These are phyloP conservation scores for Trichoderma afroharzianum DNA, from an alignment of 2,329 filamentous ascomycete species.

Conservation along the genomic window DNA sequence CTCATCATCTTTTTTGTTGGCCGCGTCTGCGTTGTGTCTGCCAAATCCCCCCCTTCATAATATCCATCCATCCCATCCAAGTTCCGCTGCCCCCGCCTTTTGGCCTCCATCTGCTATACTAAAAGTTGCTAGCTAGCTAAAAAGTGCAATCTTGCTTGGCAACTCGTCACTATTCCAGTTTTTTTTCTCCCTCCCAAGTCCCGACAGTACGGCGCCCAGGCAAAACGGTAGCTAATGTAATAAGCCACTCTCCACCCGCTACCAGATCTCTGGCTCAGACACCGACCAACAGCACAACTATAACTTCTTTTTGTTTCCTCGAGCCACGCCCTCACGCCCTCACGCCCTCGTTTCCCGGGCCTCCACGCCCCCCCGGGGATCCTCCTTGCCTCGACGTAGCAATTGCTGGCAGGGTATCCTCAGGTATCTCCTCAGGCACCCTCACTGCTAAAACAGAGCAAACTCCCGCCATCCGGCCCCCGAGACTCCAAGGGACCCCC, in stretches of 20 bases:
- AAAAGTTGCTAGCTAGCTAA: neutral
- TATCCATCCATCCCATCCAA: neutral
- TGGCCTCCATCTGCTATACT: neutral
- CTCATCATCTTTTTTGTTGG: neutral
- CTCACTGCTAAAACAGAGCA: conserved; percentile 10
- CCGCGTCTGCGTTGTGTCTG: neutral
- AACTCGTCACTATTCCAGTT: neutral
- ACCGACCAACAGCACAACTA: conserved; percentile 8
- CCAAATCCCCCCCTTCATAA: neutral
- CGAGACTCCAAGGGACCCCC: conserved; percentile 1
- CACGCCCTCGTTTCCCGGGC: neutral
- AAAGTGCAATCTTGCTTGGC: neutral
- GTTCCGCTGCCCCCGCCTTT: neutral
- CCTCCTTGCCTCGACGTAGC: neutral
- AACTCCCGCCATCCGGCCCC: neutral
- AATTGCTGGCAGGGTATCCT: neutral
- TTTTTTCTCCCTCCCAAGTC: neutral
- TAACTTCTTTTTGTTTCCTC: neutral
- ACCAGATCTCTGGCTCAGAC: conserved; percentile 12
- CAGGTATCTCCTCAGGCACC: neutral
- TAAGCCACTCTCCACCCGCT: conserved; percentile 14
- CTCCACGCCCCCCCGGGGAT: neutral
- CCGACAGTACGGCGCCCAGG: conserved; percentile 16
- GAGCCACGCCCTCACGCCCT: conserved; percentile 7
- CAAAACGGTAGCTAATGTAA: conserved; percentile 3